Percentiles rank a stretch among this genome's conserved stretches.
Evolutionary conservation across 2,329 filamentous ascomycete genomes (phyloP).

Genomic region (Dothistroma septosporum): DNA sequence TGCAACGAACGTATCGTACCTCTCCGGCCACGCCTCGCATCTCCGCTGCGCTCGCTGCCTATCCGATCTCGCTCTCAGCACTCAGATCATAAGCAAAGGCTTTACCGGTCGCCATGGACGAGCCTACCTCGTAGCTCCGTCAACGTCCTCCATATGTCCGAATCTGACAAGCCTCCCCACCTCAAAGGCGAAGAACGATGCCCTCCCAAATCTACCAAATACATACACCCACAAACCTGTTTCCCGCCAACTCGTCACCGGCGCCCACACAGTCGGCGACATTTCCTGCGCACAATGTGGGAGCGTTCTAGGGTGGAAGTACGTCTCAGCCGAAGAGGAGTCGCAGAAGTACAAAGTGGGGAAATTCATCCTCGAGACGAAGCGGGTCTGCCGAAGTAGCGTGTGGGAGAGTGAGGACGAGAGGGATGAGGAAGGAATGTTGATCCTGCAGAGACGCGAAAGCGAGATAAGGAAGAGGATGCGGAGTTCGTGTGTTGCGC

Average conservation of each 20-base stretch:
- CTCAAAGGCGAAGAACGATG: slow-evolving; percentile 26
- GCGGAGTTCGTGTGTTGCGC: slow-evolving; percentile 39
- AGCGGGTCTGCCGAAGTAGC: slow-evolving; percentile 47
- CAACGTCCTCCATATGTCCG: slow-evolving; percentile 33
- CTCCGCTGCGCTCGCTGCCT: slow-evolving; percentile 58
- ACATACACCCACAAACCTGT: slow-evolving; percentile 55
- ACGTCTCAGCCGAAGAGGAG: slow-evolving; percentile 59
- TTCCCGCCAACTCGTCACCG: slow-evolving; percentile 58
- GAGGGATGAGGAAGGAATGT: slow-evolving; percentile 22
- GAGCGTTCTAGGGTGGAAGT: slow-evolving; percentile 60
- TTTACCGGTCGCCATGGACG: slow-evolving; percentile 63
- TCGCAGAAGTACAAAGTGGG: slow-evolving; percentile 61
- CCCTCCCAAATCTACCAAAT: slow-evolving; percentile 51
- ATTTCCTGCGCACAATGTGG: slow-evolving; percentile 56
- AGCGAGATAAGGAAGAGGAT: slow-evolving; percentile 48
- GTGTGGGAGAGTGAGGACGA: slow-evolving; percentile 49
- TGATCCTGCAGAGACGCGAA: slow-evolving; percentile 21
- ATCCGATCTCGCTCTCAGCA: slow-evolving; percentile 55
- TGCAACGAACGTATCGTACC: slow-evolving; percentile 36
- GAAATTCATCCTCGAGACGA: slow-evolving; percentile 63
- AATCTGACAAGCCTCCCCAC: slow-evolving; percentile 17
- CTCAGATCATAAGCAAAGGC: slow-evolving; percentile 60
- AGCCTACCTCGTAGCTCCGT: slow-evolving; percentile 58
- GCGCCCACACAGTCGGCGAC: slow-evolving; percentile 59
- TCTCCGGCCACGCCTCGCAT: slow-evolving; percentile 49